Conservation (phyloP, 2,329 filamentous ascomycete species). For the Diplodia seriata region DNA sequence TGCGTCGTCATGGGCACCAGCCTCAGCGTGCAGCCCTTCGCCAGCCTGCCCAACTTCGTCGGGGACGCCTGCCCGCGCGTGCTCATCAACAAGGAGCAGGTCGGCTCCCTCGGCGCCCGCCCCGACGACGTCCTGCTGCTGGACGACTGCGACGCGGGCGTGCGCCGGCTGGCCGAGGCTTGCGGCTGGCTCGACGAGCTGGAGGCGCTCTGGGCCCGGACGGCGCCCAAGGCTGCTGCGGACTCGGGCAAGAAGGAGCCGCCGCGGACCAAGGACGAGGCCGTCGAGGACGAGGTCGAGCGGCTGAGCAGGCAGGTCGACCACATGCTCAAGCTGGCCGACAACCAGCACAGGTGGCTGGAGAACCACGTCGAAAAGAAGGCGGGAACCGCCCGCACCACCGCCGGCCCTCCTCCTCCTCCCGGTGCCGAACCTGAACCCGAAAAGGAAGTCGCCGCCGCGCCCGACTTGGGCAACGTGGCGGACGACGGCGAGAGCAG, state of each 20-base stretch:
- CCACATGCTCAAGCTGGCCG: constrained; percentile 53
- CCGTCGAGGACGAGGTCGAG: constrained; percentile 63
- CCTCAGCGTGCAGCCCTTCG: constrained; percentile 86
- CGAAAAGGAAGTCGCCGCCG: neutral
- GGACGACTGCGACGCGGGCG: constrained; percentile 82
- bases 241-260: constrained; percentile 50
- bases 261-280: constrained; percentile 60
- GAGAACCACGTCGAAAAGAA: constrained; percentile 44
- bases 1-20: constrained; percentile 89
- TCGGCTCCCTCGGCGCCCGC: constrained; percentile 77
- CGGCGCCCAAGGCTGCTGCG: constrained; percentile 64
- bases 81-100: constrained; percentile 84
- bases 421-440: neutral
- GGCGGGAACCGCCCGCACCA: neutral
- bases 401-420: neutral
- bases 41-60: constrained; percentile 73
- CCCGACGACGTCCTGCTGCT: constrained; percentile 85
- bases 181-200: constrained; percentile 88
- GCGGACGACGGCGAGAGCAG: constrained; percentile 33
- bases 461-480: constrained; percentile 23
- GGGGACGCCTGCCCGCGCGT: constrained; percentile 72
- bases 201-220: constrained; percentile 73
- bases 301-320: constrained; percentile 66
- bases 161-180: constrained; percentile 77
- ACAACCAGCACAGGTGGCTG: constrained; percentile 42